Conservation (phyloP, 2,329 filamentous ascomycete genomes). For the Colletotrichum higginsianum region DNA sequence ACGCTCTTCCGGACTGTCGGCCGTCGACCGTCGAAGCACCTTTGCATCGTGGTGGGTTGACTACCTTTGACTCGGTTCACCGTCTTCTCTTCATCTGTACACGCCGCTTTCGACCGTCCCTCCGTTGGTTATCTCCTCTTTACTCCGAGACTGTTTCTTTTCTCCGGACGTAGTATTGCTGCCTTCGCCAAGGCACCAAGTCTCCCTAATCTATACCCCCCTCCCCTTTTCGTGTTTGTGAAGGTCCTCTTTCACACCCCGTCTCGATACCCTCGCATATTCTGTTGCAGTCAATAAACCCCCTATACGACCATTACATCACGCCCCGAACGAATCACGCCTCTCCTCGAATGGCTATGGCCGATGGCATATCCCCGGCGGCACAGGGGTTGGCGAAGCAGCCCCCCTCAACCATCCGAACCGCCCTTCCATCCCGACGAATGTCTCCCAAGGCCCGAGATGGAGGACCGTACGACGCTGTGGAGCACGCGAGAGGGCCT, state of each 20-base stretch:
- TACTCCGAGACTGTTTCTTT: conserved; percentile 20
- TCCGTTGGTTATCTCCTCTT: conserved; percentile 13
- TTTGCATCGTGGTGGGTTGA: conserved; percentile 38
- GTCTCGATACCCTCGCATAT: conserved; percentile 12
- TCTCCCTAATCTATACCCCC: conserved; percentile 12
- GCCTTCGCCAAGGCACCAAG: conserved; percentile 16
- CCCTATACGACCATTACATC: not conserved
- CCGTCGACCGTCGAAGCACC: conserved; percentile 40
- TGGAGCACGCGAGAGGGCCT: conserved; percentile 30
- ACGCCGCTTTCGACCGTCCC: conserved; percentile 16
- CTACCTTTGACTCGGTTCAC: conserved; percentile 30
- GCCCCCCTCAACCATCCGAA: conserved; percentile 37
- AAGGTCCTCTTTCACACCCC: conserved; percentile 21
- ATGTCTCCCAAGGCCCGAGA: conserved; percentile 41
- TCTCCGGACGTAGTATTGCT: conserved; percentile 9
- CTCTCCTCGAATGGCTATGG: conserved; percentile 43
- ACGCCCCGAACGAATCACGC: conserved; percentile 1
- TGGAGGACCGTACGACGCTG: conserved; percentile 23
- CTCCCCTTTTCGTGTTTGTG: not conserved
- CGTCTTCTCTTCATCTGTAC: conserved; percentile 15
- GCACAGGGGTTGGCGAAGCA: conserved; percentile 38
- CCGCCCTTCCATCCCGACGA: conserved; percentile 42
- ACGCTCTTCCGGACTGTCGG: conserved; percentile 33
- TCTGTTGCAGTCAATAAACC: conserved; percentile 3
- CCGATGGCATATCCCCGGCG: conserved; percentile 40